Conservation (phyloP, 495 filamentous ascomycete species). For the Penicillium daleae region DNA sequence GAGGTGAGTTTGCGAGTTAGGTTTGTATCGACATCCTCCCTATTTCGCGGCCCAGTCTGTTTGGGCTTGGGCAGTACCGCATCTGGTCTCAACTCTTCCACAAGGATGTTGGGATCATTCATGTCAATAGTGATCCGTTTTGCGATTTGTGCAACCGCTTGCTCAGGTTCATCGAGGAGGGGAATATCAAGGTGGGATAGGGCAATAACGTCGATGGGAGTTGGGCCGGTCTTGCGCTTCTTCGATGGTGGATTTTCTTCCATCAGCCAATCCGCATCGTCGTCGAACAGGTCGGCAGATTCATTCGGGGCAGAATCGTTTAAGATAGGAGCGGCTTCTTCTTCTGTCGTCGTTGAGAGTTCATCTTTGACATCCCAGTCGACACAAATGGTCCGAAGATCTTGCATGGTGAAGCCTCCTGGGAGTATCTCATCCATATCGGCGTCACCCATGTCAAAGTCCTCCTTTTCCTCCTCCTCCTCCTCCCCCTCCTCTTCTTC, state of each 20-base stretch:
- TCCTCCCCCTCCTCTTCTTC: conserved; percentile 57
- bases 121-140: conserved; percentile 83
- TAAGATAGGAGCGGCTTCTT: conserved; percentile 19
- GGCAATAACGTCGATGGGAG: conserved; percentile 46
- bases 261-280: conserved; percentile 52
- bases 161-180: conserved; percentile 62
- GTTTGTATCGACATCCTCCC: conserved; percentile 46
- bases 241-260: conserved; percentile 52
- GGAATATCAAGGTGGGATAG: conserved; percentile 53
- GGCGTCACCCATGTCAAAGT: conserved; percentile 59
- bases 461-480: conserved; percentile 62
- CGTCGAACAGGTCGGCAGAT: conserved; percentile 39
- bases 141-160: conserved; percentile 66
- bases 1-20: conserved; percentile 58
- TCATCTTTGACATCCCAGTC: conserved; percentile 75
- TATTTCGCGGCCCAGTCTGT: conserved; percentile 34
- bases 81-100: conserved; percentile 64
- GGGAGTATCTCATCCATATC: conserved; percentile 52
- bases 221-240: conserved; percentile 50
- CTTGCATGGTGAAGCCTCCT: conserved; percentile 70
- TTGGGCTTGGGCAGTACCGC: conserved; percentile 48
- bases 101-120: conserved; percentile 84
- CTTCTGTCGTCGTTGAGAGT: conserved; percentile 30
- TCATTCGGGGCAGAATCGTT: conserved; percentile 22
- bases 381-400: conserved; percentile 77